Evolutionary conservation across 192 early-diverging fungal genomes (phyloP).

Genomic region (Coemansia sp.): DNA sequence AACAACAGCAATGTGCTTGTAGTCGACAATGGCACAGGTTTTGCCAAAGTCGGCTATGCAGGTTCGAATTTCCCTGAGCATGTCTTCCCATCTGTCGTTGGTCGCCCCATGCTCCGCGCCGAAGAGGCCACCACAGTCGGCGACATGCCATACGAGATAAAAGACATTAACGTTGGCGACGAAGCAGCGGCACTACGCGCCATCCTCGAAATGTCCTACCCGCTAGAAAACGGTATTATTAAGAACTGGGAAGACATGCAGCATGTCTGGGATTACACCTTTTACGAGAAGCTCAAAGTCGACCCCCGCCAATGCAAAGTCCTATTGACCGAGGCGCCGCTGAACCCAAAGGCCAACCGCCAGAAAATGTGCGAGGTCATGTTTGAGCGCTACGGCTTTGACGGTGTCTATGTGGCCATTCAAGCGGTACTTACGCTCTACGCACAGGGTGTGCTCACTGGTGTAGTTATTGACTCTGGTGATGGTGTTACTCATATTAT

Average conservation of each 20-base stretch:
- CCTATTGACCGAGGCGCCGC: constrained; percentile 93
- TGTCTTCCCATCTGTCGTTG: constrained; percentile 98
- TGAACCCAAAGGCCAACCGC: constrained; percentile 92
- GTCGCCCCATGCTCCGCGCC: constrained; percentile 94
- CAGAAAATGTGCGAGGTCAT: constrained; percentile 92
- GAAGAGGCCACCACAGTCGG: constrained; percentile 79
- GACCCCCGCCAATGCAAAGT: constrained; percentile 90
- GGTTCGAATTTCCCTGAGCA: constrained; percentile 94
- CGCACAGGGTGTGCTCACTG: constrained; percentile 96
- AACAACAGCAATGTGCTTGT: constrained; percentile 68
- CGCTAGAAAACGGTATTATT: constrained; percentile 99
- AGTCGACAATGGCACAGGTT: constrained; percentile 88
- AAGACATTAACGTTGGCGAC: constrained; percentile 98
- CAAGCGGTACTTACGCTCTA: constrained; percentile 97
- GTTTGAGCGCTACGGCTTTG: constrained; percentile 97
- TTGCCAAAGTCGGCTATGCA: constrained; percentile 96
- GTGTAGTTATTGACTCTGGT: constrained; percentile 98
- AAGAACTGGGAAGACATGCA: constrained; percentile 97
- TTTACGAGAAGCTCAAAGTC: constrained; percentile 87
- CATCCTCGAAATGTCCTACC: constrained; percentile 94
- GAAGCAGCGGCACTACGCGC: constrained; percentile 88
- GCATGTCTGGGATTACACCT: constrained; percentile 98
- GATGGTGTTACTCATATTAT: constrained; percentile 99
- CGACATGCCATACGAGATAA: constrained; percentile 60
- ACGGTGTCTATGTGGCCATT: constrained; percentile 91